Evolutionary conservation across 2,329 filamentous ascomycete species (phyloP).

Genomic region (Penicillium sp.): DNA sequence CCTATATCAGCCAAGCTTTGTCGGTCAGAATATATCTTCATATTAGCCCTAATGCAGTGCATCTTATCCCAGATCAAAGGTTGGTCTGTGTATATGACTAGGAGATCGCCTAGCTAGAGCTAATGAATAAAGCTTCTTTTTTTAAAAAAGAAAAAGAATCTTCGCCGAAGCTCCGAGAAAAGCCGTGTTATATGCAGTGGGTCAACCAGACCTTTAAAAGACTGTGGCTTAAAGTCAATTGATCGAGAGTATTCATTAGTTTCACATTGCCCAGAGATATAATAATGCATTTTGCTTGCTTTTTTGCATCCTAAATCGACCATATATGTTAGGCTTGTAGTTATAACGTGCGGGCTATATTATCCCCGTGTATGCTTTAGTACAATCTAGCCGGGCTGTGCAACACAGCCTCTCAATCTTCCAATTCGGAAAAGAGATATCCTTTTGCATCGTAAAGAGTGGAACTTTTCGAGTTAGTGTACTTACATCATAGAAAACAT

Average conservation of each 20-base stretch:
- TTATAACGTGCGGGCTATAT: not conserved
- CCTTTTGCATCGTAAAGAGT: not conserved
- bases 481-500: not conserved
- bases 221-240: conserved; percentile 6
- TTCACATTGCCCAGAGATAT: not conserved
- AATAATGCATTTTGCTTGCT: not conserved
- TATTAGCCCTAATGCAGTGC: not conserved
- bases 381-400: not conserved
- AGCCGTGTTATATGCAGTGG: conserved; percentile 1
- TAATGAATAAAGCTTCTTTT: not conserved
- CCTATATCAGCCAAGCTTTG: not conserved
- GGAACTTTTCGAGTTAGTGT: not conserved
- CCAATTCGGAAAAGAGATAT: not conserved
- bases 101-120: not conserved
- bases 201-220: conserved; percentile 1
- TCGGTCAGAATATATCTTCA: not conserved
- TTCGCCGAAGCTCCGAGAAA: conserved; percentile 5
- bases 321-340: not conserved
- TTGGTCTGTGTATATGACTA: conserved; percentile 6
- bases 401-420: conserved; percentile 2
- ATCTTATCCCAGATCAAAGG: not conserved
- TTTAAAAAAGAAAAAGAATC: not conserved
- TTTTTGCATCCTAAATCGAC: not conserved
- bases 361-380: not conserved
- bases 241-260: not conserved